Evolutionary conservation across 202 grass and related monocot species (phyloP).

Genomic region (Bolboschoenoplectus hybrid): DNA sequence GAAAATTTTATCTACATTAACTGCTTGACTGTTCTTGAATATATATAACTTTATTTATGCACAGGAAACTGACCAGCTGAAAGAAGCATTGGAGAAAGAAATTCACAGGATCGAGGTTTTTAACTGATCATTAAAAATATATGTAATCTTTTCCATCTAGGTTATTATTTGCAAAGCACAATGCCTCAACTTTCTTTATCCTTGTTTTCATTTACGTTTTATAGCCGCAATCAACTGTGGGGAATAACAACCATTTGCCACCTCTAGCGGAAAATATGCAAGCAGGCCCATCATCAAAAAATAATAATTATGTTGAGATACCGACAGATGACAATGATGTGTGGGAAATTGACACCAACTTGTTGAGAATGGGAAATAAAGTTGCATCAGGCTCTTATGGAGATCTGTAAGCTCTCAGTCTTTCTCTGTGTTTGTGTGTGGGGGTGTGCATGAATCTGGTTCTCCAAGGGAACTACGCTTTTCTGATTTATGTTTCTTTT

Average conservation of each 20-base stretch:
- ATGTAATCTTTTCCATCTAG: neutral
- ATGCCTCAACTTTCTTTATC: conserved; percentile 28
- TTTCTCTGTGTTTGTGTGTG: neutral
- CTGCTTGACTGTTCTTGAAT: neutral
- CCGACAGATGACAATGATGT: conserved; percentile 88
- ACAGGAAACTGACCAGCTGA: conserved; percentile 74
- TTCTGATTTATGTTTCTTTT: conserved; percentile 41
- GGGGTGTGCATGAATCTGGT: neutral
- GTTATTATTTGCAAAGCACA: conserved; percentile 33
- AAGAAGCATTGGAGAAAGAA: conserved; percentile 65
- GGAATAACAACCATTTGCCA: conserved; percentile 65
- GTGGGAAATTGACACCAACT: conserved; percentile 90
- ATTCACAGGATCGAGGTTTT: conserved; percentile 72
- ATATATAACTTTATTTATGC: conserved; percentile 37
- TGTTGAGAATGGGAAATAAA: conserved; percentile 83
- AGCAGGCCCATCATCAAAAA: conserved; percentile 32
- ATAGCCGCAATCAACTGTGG: conserved; percentile 58
- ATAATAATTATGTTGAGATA: conserved; percentile 80
- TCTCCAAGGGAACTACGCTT: neutral
- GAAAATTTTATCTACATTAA: neutral
- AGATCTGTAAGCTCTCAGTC: conserved; percentile 69
- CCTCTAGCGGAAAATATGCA: conserved; percentile 71
- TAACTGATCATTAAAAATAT: neutral
- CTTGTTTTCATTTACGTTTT: conserved; percentile 43
- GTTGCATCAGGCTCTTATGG: conserved; percentile 97